phyloP scores from a whole-genome alignment of 148 eudicot species.

The Rhododendron ovatum region DNA sequence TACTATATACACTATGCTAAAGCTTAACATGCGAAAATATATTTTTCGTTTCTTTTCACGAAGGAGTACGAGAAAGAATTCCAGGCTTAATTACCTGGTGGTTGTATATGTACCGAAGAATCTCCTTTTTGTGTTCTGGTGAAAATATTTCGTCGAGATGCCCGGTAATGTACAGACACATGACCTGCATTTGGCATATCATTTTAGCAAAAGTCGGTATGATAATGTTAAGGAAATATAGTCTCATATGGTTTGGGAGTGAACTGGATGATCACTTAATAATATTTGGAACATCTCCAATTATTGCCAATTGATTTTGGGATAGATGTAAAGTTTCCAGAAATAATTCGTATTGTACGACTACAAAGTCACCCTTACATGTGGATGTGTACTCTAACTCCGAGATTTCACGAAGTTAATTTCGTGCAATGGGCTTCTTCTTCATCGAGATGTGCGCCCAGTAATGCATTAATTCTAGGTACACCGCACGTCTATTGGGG shows the following conservation, averaged over 20 bases:
- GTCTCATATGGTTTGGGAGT: too few relatives aligned
- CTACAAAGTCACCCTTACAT: background rate
- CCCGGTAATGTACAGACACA: constrained; percentile 6
- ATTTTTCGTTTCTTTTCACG: background rate
- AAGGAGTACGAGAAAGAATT: background rate
- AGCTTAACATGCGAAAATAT: background rate
- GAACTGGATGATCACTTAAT: too few relatives aligned
- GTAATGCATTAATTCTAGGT: too few relatives aligned
- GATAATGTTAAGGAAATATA: background rate
- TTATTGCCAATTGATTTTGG: too few relatives aligned
- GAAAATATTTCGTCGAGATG: background rate
- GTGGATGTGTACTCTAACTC: background rate
- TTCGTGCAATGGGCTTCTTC: too few relatives aligned
- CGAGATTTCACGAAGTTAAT: background rate
- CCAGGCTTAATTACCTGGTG: constrained; percentile 7
- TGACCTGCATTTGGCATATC: constrained; percentile 1
- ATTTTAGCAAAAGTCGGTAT: background rate
- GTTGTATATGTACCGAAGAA: constrained; percentile 10
- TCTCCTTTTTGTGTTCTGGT: constrained; percentile 7
- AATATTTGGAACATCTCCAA: too few relatives aligned
- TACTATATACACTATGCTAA: background rate
- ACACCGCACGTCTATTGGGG: too few relatives aligned
- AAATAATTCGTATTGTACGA: background rate
- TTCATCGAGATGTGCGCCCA: too few relatives aligned
- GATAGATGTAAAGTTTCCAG: too few relatives aligned